A percentile compares a stretch with the other conserved stretches of the same genome.
Conservation (phyloP, 495 filamentous ascomycete genomes). For the Daldinia bambusicola region DNA sequence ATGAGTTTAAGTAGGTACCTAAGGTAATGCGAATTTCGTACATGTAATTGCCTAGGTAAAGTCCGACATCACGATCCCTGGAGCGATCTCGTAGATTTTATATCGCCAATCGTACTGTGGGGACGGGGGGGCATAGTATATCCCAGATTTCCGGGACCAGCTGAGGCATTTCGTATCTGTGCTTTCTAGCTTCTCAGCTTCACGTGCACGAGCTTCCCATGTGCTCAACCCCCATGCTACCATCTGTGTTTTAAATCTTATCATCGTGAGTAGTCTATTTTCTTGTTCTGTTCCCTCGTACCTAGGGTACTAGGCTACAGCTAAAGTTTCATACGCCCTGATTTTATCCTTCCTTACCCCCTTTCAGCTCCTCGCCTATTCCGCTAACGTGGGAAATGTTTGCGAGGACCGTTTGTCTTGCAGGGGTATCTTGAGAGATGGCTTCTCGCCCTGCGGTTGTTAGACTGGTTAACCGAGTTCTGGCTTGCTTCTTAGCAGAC, state of each 20-base stretch:
- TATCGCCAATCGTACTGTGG: conserved; percentile 35
- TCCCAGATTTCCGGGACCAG: conserved; percentile 13
- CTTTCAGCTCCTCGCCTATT: neutral
- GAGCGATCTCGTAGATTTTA: conserved; percentile 36
- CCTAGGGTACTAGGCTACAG: no score
- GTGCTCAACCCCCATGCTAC: neutral
- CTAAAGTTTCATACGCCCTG: neutral
- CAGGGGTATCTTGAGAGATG: neutral
- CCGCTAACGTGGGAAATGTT: neutral
- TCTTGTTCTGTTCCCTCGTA: no score
- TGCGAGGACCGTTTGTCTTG: conserved; percentile 7
- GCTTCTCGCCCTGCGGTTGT: neutral
- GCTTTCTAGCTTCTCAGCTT: neutral
- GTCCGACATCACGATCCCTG: conserved; percentile 37
- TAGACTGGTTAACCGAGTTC: neutral
- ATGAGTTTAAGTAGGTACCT: no score
- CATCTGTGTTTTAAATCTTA: no score
- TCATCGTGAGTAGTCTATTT: no score
- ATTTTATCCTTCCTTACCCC: neutral
- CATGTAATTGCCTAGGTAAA: no score
- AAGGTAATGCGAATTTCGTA: no score
- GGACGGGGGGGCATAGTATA: conserved; percentile 6
- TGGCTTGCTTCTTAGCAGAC: conserved; percentile 6
- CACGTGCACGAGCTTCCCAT: neutral
- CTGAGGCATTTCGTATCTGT: conserved; percentile 12